Conservation (phyloP, 371 early-diverging fungal genomes). For the Globomyces sp. region DNA sequence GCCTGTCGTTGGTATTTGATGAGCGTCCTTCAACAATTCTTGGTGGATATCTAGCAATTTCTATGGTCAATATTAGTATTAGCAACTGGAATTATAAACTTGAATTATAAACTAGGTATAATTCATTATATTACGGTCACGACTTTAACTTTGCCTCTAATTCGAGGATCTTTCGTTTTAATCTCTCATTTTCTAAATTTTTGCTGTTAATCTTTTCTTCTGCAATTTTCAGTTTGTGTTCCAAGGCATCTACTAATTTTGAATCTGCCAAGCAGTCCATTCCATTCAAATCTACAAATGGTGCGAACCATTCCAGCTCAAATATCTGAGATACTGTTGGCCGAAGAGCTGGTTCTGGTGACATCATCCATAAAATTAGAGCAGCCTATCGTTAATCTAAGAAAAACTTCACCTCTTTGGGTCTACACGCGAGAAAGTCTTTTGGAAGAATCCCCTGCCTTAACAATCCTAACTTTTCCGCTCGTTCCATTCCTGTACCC, state of each 20-base stretch:
- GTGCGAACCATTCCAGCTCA: conserved; percentile 11
- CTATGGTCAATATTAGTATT: too few relatives aligned
- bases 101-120: too few relatives aligned
- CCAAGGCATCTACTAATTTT: not conserved
- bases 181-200: not conserved
- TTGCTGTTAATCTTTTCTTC: not conserved
- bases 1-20: too few relatives aligned
- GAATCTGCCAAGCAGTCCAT: not conserved
- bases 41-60: too few relatives aligned
- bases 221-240: not conserved
- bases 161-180: not conserved
- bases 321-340: conserved; percentile 15
- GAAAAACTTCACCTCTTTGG: conserved; percentile 53
- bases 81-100: too few relatives aligned
- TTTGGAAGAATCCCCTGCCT: conserved; percentile 68
- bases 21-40: too few relatives aligned
- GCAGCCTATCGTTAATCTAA: conserved; percentile 13
- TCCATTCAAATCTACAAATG: not conserved
- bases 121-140: too few relatives aligned
- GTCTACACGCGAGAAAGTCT: conserved; percentile 69
- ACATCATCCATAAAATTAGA: conserved; percentile 26
- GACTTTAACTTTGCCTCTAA: not conserved
- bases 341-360: conserved; percentile 14
- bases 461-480: conserved; percentile 58
- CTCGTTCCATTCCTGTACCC: conserved; percentile 75